Percentiles rank a stretch among this genome's conserved stretches.
These are phyloP conservation scores for Scedosporium minutisporum DNA, from an alignment of 2,329 filamentous ascomycete species.

Conservation along the genomic window DNA sequence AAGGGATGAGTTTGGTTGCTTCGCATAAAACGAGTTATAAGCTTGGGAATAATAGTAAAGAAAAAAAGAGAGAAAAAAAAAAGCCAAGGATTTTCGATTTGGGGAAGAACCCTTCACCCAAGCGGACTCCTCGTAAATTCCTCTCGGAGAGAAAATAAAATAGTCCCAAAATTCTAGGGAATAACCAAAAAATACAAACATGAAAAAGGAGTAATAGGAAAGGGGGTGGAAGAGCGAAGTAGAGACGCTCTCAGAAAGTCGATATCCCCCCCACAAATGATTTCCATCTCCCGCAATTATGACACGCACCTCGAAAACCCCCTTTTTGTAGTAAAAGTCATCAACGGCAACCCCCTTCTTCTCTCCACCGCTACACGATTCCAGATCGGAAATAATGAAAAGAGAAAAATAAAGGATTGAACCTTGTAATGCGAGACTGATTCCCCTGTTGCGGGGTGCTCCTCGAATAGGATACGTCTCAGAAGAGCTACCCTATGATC, in stretches of 20 bases:
- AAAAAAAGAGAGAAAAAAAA: background rate
- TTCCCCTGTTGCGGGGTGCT: background rate
- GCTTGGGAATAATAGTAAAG: background rate
- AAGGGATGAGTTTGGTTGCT: background rate
- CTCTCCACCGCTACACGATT: background rate
- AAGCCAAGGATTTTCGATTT: background rate
- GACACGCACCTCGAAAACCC: background rate
- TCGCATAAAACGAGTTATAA: background rate
- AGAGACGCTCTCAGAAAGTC: background rate
- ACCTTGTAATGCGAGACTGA: background rate
- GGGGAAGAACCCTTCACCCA: background rate
- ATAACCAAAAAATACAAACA: background rate
- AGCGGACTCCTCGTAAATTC: background rate
- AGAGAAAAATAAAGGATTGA: background rate
- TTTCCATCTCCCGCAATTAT: background rate
- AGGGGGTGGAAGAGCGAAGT: background rate
- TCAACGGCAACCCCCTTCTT: background rate
- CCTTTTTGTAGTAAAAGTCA: background rate
- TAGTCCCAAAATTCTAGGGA: background rate
- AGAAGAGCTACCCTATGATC: background rate
- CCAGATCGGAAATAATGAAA: background rate
- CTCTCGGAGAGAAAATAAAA: slow-evolving; percentile 9
- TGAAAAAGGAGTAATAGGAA: background rate
- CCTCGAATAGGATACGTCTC: background rate
- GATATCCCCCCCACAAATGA: background rate